Base-by-base conservation (phyloP, 1,139 yeast species). In the Hanseniaspora uvarum region DNA sequence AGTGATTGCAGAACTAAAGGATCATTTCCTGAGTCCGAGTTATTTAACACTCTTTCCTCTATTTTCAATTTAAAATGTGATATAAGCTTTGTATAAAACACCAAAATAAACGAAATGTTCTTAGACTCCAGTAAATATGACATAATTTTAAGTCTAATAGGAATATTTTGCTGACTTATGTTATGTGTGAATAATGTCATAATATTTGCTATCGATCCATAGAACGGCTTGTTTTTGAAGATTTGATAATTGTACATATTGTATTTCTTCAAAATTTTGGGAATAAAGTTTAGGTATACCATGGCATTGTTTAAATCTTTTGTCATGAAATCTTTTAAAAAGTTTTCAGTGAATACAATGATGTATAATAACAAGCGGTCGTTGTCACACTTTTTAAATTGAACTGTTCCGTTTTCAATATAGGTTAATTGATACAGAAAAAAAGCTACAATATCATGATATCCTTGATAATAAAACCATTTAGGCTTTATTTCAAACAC, bases 381-480 rank as follows among this genome's bases (percentile, higher is more conserved):
- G 6, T n/a, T 39, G 19, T n/a, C 19, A 23, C 30, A 23, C n/a
- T 6, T n/a, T 24, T 19, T 46, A 33, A n/a, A 30, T n/a, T 38
- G 23, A 21, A 43, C 6, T 14, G 7, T 30, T 14, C n/a, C 14
- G 3, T 31, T 23, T 31, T 40, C 21, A 46, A 63, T 62, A n/a
- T 63, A 64, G 14, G 68, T 71, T 60, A 79, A 78, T 0, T 83
- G 77, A 21, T 82, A 62, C 21, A 84, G 69, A n/a, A 86, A 70
- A 10, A 85, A 74, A 51, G 86, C 77, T 1, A 88, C 89, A 37
- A 89, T 72, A 63, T 92, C 97, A 68, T 92, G 97, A 64, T 77
- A 87, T 0, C 98, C 98, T 68, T 92, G 98, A 65, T 87, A 92
- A 66, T 92, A 92, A 56, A 78, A 72, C 46, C 89, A 70, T 10